Evolutionary conservation across 306 rosid species (phyloP), one percentile per base, ranked within the genome.

Genomic region (Canavalia gladiata): DNA sequence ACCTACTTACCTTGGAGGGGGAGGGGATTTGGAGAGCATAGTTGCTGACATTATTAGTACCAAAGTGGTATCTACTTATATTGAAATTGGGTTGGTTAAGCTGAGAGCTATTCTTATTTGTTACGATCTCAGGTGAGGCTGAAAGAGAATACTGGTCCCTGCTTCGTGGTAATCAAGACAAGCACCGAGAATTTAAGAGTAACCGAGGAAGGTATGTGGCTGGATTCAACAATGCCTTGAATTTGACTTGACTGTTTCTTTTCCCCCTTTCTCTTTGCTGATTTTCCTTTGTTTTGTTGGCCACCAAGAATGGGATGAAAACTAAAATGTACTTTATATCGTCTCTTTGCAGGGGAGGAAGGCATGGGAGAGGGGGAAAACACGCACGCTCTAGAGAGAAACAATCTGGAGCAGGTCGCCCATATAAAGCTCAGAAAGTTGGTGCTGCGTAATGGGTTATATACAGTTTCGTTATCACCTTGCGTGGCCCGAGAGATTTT

Each of bases 81-180:
- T 29, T 58, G 33, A 59, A 11, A 47, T 57, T 82, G 31, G 62
- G 18, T 56, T 29, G 54, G 46, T 46, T 52, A 62, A 68, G 45
- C 46, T 80, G 74, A 63, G 30, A 10, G 68, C 52, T 62, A 9
- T 28, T 49, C 2, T 37, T 31, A 34, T 63, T 63, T 83, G 25
- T 7, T 49, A 13, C 84, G 86, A 74, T 81, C 37, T 52, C 82
- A 94, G 98, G 98, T 51, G 97, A 92, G 73, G 93, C 91, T 5
- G 98, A 94, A 81, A 94, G 65, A 79, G 97, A 91, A 81, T 94
- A 94, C 85, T 94, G 98, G 98, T 77, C 72, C 69, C 83, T 76
- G 3, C 91, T 92, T 84, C 94, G 96, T 3, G 88, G 89, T 49
- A 86, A 69, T 80, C 97, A 90, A 81, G 97, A 87, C 12, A 91